Evolutionary conservation across 495 filamentous ascomycete genomes (phyloP).

Genomic region (Podospora comata): DNA sequence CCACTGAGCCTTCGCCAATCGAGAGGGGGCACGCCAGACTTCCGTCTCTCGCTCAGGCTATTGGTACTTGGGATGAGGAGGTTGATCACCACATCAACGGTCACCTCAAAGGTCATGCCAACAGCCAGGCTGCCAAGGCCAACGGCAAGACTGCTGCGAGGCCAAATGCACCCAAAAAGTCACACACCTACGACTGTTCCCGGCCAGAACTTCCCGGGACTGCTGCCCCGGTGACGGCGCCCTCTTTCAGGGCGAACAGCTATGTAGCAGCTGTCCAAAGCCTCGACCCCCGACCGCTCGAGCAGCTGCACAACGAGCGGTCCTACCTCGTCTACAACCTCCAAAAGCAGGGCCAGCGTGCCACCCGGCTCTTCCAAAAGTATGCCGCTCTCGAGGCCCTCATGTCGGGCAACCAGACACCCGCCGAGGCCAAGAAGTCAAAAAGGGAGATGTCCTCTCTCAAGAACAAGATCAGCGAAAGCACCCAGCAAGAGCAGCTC

Average conservation of each 20-base stretch:
- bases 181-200: not conserved
- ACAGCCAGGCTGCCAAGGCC: slow-evolving; percentile 1
- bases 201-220: not conserved
- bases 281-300: slow-evolving; percentile 33
- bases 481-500: slow-evolving; percentile 38
- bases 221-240: not conserved
- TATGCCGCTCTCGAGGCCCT: slow-evolving; percentile 32
- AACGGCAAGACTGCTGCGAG: not conserved
- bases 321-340: slow-evolving; percentile 39
- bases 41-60: not conserved
- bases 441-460: slow-evolving; percentile 19
- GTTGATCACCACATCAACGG: not conserved
- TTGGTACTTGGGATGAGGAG: not conserved
- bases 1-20: not conserved
- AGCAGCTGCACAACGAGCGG: slow-evolving; percentile 40
- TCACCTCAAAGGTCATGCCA: not conserved
- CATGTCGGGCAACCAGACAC: slow-evolving; percentile 10
- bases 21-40: not conserved
- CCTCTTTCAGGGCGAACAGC: slow-evolving; percentile 4
- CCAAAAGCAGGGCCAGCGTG: slow-evolving; percentile 34
- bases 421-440: slow-evolving; percentile 14
- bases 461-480: slow-evolving; percentile 33
- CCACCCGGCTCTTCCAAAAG: slow-evolving; percentile 31
- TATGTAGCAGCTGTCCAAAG: slow-evolving; percentile 15
- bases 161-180: not conserved